Conservation (phyloP, 768 basidiomycete species). For the Mycena rebaudengoi region DNA sequence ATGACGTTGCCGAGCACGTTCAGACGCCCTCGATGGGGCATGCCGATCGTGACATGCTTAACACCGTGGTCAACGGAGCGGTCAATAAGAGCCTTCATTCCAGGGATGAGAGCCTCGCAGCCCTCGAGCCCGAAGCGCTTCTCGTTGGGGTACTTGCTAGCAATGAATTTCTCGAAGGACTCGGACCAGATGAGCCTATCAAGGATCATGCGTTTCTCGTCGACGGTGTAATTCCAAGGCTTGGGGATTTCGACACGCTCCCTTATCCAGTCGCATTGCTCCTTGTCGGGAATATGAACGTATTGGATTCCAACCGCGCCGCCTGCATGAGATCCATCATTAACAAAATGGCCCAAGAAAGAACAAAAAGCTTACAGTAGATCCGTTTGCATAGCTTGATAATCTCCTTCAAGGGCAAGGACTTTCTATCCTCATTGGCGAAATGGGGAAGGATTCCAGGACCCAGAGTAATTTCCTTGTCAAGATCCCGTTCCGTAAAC, state of each 20-base stretch:
- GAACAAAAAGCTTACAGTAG: slow-evolving; percentile 74
- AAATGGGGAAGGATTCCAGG: slow-evolving; percentile 98
- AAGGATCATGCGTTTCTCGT: slow-evolving; percentile 99
- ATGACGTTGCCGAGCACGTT: slow-evolving; percentile 99
- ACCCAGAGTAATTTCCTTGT: slow-evolving; percentile 93
- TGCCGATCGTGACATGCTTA: slow-evolving; percentile 96
- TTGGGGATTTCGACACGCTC: slow-evolving; percentile 94
- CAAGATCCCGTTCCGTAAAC: slow-evolving; percentile 92
- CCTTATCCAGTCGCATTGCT: slow-evolving; percentile 99
- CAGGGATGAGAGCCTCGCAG: slow-evolving; percentile 96
- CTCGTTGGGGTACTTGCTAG: slow-evolving; percentile 98
- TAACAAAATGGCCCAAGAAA: background rate
- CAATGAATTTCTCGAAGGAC: slow-evolving; percentile 98
- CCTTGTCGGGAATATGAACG: slow-evolving; percentile 96
- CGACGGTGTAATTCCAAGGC: slow-evolving; percentile 97
- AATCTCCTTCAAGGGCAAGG: slow-evolving; percentile 92
- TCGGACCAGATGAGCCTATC: slow-evolving; percentile 99
- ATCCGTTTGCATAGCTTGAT: slow-evolving; percentile 91
- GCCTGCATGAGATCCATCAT: slow-evolving; percentile 52
- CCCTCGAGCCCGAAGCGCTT: slow-evolving; percentile 99
- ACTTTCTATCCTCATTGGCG: slow-evolving; percentile 82
- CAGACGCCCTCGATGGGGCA: slow-evolving; percentile 98
- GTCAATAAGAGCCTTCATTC: slow-evolving; percentile 99
- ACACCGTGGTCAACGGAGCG: slow-evolving; percentile 96
- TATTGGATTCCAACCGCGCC: slow-evolving; percentile 92